Conservation (phyloP, 768 basidiomycete species). For the Mycena galericulata region DNA sequence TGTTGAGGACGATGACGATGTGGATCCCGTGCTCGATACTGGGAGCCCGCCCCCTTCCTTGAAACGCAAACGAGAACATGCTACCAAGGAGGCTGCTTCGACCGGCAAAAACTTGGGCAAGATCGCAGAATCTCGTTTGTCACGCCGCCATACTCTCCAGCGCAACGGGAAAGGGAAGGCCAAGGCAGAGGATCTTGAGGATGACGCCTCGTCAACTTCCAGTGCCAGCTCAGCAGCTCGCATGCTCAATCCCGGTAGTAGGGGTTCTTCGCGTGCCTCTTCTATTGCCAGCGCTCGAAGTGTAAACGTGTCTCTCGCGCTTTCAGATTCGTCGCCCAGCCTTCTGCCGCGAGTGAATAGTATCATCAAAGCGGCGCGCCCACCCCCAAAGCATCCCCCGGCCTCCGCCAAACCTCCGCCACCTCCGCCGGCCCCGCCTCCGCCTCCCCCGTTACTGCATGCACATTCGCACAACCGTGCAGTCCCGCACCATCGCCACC, state of each 20-base stretch:
- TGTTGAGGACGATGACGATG: too few species aligned
- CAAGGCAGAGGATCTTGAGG: slow-evolving; percentile 39
- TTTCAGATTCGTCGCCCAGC: slow-evolving; percentile 40
- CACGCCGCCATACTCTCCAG: slow-evolving; percentile 21
- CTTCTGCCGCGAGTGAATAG: slow-evolving; percentile 46
- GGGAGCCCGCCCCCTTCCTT: slow-evolving; percentile 15
- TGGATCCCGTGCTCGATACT: background rate
- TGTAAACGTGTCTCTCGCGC: slow-evolving; percentile 46
- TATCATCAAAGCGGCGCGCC: slow-evolving; percentile 34
- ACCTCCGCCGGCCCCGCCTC: slow-evolving; percentile 36
- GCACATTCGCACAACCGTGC: slow-evolving; percentile 30
- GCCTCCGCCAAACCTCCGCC: slow-evolving; percentile 37
- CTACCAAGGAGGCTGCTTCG: slow-evolving; percentile 17
- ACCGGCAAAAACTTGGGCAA: slow-evolving; percentile 30
- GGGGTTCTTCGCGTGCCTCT: slow-evolving; percentile 57
- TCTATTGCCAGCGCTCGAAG: slow-evolving; percentile 58
- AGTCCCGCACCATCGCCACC: slow-evolving; percentile 7
- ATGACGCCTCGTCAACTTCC: slow-evolving; percentile 48
- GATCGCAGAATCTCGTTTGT: slow-evolving; percentile 24
- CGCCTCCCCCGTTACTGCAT: slow-evolving; percentile 38
- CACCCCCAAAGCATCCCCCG: slow-evolving; percentile 36
- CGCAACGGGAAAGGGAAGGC: slow-evolving; percentile 50
- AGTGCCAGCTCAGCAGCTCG: slow-evolving; percentile 52
- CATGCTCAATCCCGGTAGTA: slow-evolving; percentile 45
- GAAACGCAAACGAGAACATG: slow-evolving; percentile 31